These are phyloP conservation scores for Colletotrichum liaoningense DNA, from an alignment of 2,329 filamentous ascomycete genomes.

Conservation along the genomic window DNA sequence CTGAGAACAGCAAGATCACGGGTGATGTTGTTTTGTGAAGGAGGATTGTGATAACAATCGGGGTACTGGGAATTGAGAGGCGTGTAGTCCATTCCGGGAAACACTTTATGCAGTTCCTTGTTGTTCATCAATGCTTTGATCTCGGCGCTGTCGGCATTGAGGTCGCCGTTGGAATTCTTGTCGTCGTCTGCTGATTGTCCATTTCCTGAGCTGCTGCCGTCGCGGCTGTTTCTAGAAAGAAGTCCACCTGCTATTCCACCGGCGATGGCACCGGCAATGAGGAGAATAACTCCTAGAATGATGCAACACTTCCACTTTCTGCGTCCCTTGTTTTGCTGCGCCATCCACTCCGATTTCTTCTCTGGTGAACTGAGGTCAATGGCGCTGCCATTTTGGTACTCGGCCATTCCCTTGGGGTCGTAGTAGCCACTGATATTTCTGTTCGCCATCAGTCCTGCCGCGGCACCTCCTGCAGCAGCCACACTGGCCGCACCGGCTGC, in stretches of 20 bases:
- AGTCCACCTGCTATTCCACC: constrained; percentile 81
- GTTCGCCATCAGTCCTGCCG: constrained; percentile 49
- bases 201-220: constrained; percentile 43
- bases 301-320: constrained; percentile 80
- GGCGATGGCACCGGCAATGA: constrained; percentile 76
- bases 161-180: constrained; percentile 71
- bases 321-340: constrained; percentile 66
- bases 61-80: constrained; percentile 92
- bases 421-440: constrained; percentile 61
- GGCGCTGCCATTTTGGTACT: constrained; percentile 37
- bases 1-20: constrained; percentile 90
- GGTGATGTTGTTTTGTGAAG: constrained; percentile 94
- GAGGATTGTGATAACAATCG: constrained; percentile 79
- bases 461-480: constrained; percentile 60
- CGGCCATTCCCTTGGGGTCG: constrained; percentile 59
- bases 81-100: constrained; percentile 95
- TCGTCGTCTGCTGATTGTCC: constrained; percentile 70
- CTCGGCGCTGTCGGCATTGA: constrained; percentile 79
- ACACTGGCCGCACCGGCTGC: constrained; percentile 57
- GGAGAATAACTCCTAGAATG: constrained; percentile 69
- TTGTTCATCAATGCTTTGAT: constrained; percentile 88
- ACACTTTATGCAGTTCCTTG: constrained; percentile 86
- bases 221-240: constrained; percentile 64
- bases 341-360: constrained; percentile 74
- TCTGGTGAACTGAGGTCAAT: constrained; percentile 52